Conservation (phyloP, 1,139 yeast species). For the Chernovozyma aurita region DNA sequence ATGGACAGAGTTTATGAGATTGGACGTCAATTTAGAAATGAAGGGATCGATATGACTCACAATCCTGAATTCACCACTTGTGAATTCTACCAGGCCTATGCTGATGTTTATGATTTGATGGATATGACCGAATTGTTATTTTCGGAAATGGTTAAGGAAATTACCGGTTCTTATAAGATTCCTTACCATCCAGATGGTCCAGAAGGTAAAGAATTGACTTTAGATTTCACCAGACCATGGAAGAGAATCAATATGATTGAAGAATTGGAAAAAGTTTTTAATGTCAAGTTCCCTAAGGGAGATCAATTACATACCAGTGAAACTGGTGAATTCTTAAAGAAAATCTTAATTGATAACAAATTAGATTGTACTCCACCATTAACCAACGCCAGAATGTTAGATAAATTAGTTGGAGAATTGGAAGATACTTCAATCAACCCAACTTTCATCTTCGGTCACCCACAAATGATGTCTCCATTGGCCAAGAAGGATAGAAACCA, state of each 20-base stretch:
- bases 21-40: constrained; percentile 98
- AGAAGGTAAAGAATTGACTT: constrained; percentile 68
- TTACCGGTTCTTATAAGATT: constrained; percentile 84
- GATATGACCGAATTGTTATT: constrained; percentile 91
- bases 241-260: constrained; percentile 97
- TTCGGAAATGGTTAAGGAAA: constrained; percentile 95
- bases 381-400: constrained; percentile 98
- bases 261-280: constrained; percentile 82
- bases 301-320: constrained; percentile 91
- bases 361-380: constrained; percentile 94
- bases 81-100: constrained; percentile 94
- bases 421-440: constrained; percentile 96
- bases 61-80: constrained; percentile 98
- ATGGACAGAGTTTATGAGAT: constrained; percentile 97
- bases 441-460: constrained; percentile 96
- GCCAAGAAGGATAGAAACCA: constrained; percentile 91
- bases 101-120: constrained; percentile 93
- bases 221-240: constrained; percentile 97
- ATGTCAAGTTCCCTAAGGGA: constrained; percentile 92
- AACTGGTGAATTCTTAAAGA: constrained; percentile 86
- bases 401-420: constrained; percentile 90
- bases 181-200: constrained; percentile 90
- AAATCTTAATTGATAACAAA: constrained; percentile 71
- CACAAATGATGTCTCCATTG: constrained; percentile 99
- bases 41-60: constrained; percentile 96